Evolutionary conservation across 495 filamentous ascomycete genomes (phyloP), one percentile per base, ranked within the genome.

Genomic region (Xylaria longipes): DNA sequence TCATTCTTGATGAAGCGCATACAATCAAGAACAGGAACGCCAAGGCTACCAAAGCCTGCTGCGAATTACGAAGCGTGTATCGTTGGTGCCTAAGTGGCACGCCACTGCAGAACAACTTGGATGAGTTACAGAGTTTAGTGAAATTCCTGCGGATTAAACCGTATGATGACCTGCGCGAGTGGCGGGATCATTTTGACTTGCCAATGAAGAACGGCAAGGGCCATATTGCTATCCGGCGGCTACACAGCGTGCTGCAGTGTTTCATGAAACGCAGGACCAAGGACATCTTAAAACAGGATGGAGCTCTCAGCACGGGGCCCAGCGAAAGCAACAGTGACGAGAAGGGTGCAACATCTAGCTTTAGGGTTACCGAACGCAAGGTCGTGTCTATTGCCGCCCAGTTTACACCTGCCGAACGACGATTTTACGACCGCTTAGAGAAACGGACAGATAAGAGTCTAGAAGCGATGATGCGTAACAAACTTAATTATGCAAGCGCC

Each of bases 191-290:
- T 66, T 98, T 99, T 70, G 94, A 91, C 39, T 80, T 84, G 22
- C 96, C 95, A 12, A 88, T 99, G 86, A 93, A 92, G 79, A 91
- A 92, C 65, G 93, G 93, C 3, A 89, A 91, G 52, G 97, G 95
- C 20, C 91, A 91, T 50, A 86, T 97, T 63, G 95, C 95, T n/a
- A 95, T 99, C 75, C 87, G 91, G 72, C 90, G 96, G 11, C 83
- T 99, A 45, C 93, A 97, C 70, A 84, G 89, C 65, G 89, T 94
- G 57, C 81, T 99, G n/a, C 92, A 91, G 52, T 93, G 92, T 52
- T 95, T 97, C 80, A 98, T 98, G 97, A 95, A 98, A 82, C 90
- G 96, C 14, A 90, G 96, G 41, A 97, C 94, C 25, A 99, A 99
- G 81, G 96, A 98, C 64, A 91, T 98, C 15, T 81, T 99, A 62